Evolutionary conservation across 1,284 basidiomycete species (phyloP).

Genomic region (Ganoderma sinense): DNA sequence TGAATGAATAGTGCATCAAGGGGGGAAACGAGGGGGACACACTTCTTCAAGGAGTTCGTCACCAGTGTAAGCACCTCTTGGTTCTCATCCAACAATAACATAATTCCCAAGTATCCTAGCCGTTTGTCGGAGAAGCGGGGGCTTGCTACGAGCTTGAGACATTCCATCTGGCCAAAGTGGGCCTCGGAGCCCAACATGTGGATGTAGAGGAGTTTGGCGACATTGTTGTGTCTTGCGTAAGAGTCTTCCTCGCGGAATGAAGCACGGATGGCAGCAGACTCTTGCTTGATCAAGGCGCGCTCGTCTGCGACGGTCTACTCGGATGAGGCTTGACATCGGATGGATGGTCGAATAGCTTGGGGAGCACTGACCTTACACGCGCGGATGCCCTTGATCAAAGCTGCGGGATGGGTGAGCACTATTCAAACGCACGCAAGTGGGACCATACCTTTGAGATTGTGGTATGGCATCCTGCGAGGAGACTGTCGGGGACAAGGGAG

Average conservation of each 20-base stretch:
- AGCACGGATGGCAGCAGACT: slow-evolving; percentile 96
- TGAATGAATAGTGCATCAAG: slow-evolving; percentile 13
- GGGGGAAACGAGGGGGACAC: slow-evolving; percentile 40
- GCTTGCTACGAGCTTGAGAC: slow-evolving; percentile 98
- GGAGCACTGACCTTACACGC: slow-evolving; percentile 80
- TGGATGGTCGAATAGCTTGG: slow-evolving; percentile 9
- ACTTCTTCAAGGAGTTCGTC: slow-evolving; percentile 99
- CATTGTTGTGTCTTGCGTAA: slow-evolving; percentile 93
- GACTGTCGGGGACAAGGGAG: slow-evolving; percentile 15
- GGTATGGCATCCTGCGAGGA: slow-evolving; percentile 71
- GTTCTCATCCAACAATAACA: slow-evolving; percentile 97
- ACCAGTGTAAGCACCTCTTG: slow-evolving; percentile 98
- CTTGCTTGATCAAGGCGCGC: slow-evolving; percentile 96
- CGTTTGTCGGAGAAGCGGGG: slow-evolving; percentile 97
- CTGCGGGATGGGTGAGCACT: slow-evolving; percentile 49
- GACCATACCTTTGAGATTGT: slow-evolving; percentile 86
- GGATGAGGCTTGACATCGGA: slow-evolving; percentile 38
- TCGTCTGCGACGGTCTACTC: slow-evolving; percentile 96
- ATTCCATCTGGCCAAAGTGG: slow-evolving; percentile 99
- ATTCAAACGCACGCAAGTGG: slow-evolving; percentile 4
- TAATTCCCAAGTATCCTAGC: slow-evolving; percentile 96
- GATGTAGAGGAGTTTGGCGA: slow-evolving; percentile 98
- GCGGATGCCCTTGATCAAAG: slow-evolving; percentile 94
- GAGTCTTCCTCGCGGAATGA: slow-evolving; percentile 98
- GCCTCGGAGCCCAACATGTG: slow-evolving; percentile 99